phyloP scores from a whole-genome alignment of 768 basidiomycete genomes.

The Leccinum subtestaceum region DNA sequence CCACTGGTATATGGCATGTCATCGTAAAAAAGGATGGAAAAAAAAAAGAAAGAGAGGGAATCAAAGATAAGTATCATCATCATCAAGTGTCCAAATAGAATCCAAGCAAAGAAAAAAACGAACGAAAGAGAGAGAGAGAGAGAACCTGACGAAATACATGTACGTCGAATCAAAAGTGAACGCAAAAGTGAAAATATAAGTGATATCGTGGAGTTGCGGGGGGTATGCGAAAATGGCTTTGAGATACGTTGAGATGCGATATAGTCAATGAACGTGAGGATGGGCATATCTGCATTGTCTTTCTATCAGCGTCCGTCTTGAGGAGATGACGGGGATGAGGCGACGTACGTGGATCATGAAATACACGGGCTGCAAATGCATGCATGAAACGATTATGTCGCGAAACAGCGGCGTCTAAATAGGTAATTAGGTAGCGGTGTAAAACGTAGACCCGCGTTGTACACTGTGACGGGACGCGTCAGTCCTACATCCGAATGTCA shows the following conservation, averaged over 20 bases:
- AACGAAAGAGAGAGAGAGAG: background rate
- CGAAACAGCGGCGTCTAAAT: constrained; percentile 23
- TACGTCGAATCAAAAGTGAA: constrained; percentile 20
- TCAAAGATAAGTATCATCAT: constrained; percentile 3
- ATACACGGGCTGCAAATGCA: constrained; percentile 29
- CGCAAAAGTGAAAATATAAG: constrained; percentile 20
- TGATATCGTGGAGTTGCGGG: constrained; percentile 27
- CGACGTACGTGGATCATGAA: constrained; percentile 26
- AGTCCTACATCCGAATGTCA: background rate
- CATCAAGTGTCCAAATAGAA: constrained; percentile 6
- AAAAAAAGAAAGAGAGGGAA: background rate
- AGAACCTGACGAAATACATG: constrained; percentile 8
- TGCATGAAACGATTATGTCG: constrained; percentile 29
- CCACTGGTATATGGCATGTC: constrained; percentile 8
- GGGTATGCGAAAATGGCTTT: constrained; percentile 24
- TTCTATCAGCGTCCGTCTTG: background rate
- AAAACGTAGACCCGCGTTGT: constrained; percentile 25
- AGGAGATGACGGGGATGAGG: background rate
- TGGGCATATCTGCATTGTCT: constrained; percentile 23
- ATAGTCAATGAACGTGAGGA: constrained; percentile 23
- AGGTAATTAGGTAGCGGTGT: constrained; percentile 23
- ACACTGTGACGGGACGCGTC: constrained; percentile 22
- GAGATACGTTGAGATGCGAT: constrained; percentile 23
- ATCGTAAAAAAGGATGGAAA: background rate
- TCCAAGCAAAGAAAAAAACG: constrained; percentile 3